Evolutionary conservation across 2,329 filamentous ascomycete species (phyloP).

Genomic region (Penicillium brasilianum): DNA sequence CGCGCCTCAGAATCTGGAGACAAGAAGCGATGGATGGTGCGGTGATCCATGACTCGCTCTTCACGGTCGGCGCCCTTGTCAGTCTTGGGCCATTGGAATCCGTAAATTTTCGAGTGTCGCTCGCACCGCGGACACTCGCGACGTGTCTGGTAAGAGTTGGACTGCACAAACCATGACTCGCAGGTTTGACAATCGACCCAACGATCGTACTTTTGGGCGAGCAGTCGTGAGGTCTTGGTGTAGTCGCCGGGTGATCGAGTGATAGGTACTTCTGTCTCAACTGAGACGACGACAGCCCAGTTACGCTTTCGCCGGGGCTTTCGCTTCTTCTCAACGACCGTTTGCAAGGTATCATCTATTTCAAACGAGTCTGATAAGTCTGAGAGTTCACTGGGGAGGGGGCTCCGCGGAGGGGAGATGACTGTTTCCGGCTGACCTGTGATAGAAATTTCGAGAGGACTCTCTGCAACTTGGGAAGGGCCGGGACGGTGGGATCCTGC

Average conservation of each 20-base stretch:
- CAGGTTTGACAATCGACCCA: constrained; percentile 94
- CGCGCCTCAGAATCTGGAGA: constrained; percentile 68
- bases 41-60: constrained; percentile 76
- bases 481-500: constrained; percentile 12
- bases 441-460: constrained; percentile 18
- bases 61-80: constrained; percentile 79
- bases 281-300: constrained; percentile 41
- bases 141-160: constrained; percentile 83
- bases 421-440: constrained; percentile 17
- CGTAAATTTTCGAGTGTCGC: constrained; percentile 93
- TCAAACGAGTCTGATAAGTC: constrained; percentile 36
- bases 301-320: constrained; percentile 36
- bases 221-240: constrained; percentile 75
- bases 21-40: constrained; percentile 85
- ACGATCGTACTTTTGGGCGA: constrained; percentile 74
- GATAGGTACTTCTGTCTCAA: constrained; percentile 43
- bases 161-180: constrained; percentile 80
- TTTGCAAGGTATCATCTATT: constrained; percentile 35
- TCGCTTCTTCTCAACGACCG: constrained; percentile 24
- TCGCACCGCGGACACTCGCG: constrained; percentile 91
- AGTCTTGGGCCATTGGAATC: constrained; percentile 95
- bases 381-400: constrained; percentile 27
- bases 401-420: constrained; percentile 22
- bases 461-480: constrained; percentile 9
- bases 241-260: constrained; percentile 76